phyloP scores from a whole-genome alignment of 345 rosid genomes.

The Syzygium aqueum region DNA sequence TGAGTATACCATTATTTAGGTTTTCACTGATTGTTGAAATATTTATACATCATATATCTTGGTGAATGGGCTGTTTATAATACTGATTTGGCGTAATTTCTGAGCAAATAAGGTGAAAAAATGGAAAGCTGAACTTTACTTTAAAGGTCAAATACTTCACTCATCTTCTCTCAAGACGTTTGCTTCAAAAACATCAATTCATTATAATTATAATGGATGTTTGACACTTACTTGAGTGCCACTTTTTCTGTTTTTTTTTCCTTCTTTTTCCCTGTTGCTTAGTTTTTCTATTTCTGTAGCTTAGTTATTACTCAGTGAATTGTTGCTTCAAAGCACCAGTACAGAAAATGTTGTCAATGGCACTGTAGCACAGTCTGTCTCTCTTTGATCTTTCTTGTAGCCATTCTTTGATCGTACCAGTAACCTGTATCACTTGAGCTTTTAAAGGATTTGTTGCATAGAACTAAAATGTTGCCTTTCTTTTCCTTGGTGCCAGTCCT shows the following conservation, averaged over 20 bases:
- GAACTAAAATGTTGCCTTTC: neutral
- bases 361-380: neutral
- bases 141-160: neutral
- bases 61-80: neutral
- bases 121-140: neutral
- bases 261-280: neutral
- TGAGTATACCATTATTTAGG: neutral
- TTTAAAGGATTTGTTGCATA: neutral
- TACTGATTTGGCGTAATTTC: neutral
- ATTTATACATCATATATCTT: neutral
- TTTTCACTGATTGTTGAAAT: neutral
- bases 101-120: neutral
- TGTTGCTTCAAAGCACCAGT: neutral
- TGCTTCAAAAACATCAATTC: neutral
- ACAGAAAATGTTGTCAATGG: neutral
- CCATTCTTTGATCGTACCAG: neutral
- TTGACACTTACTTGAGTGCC: neutral
- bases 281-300: neutral
- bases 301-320: neutral
- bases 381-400: neutral
- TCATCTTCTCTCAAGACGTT: neutral
- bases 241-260: neutral
- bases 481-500: constrained; percentile 36
- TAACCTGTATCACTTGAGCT: neutral
- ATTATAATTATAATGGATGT: neutral